phyloP scores from a whole-genome alignment of 495 filamentous ascomycete species.

The Lepidopterella palustris region DNA sequence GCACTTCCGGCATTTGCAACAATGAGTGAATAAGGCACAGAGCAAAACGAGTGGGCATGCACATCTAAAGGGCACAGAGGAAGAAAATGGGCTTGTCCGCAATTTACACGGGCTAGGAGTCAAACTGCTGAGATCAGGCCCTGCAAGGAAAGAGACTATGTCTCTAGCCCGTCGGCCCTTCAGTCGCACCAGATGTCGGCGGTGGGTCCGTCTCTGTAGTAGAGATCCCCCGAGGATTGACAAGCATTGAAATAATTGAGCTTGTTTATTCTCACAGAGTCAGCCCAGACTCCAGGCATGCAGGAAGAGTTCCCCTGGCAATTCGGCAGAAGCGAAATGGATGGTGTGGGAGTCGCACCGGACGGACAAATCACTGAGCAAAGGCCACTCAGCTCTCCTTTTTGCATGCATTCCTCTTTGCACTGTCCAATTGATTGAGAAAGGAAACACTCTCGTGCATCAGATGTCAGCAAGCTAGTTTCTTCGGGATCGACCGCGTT shows the following conservation, averaged over 20 bases:
- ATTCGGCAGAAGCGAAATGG: background rate
- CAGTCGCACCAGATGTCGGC: too few relatives aligned
- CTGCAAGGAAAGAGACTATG: too few relatives aligned
- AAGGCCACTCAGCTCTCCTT: background rate
- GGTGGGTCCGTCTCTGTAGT: too few relatives aligned
- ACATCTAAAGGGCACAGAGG: background rate
- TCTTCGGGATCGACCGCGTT: background rate
- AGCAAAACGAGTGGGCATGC: background rate
- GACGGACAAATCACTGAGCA: background rate
- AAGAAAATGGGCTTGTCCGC: constrained; percentile 8
- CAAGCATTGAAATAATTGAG: constrained; percentile 18
- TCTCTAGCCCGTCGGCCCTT: too few relatives aligned
- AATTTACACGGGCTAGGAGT: constrained; percentile 13
- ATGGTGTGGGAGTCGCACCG: too few relatives aligned
- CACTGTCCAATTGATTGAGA: too few relatives aligned
- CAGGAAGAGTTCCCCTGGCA: background rate
- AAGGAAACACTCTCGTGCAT: too few relatives aligned
- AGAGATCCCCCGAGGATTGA: background rate
- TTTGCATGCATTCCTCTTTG: background rate
- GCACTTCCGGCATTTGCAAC: constrained; percentile 12
- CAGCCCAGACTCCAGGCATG: background rate
- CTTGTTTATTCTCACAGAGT: constrained; percentile 12
- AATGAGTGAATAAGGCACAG: background rate
- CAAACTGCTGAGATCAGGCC: background rate
- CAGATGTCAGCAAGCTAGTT: too few relatives aligned